A percentile compares a stretch with the other conserved stretches of the same genome.
Evolutionary conservation across 192 early-diverging fungal genomes (phyloP).

Genomic region (Coemansia pectinata): DNA sequence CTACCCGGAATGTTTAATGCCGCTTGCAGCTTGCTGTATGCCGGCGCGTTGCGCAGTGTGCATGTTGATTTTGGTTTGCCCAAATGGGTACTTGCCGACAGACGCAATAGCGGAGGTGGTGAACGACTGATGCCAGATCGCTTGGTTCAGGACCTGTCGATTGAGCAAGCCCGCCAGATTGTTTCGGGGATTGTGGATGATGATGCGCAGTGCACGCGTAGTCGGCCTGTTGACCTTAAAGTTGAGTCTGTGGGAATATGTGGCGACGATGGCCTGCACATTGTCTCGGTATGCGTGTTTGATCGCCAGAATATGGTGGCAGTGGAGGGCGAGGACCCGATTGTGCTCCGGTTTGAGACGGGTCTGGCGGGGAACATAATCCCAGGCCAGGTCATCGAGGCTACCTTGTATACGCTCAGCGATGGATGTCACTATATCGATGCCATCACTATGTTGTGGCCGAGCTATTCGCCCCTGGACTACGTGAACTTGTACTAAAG

Average conservation of each 20-base stretch:
- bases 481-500: conserved; percentile 17
- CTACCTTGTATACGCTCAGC: conserved; percentile 37
- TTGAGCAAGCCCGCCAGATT: conserved; percentile 16
- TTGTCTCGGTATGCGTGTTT: conserved; percentile 12
- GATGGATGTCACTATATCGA: conserved; percentile 43
- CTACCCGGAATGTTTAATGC: conserved; percentile 41
- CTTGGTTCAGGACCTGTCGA: neutral
- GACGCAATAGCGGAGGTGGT: neutral
- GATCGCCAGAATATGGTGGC: conserved; percentile 19
- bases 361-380: conserved; percentile 16
- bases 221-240: conserved; percentile 29
- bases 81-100: conserved; percentile 35
- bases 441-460: conserved; percentile 51
- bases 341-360: conserved; percentile 28
- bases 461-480: conserved; percentile 49
- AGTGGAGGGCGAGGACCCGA: conserved; percentile 14
- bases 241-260: conserved; percentile 8
- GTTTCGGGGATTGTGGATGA: conserved; percentile 16
- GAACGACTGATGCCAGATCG: neutral
- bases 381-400: conserved; percentile 41
- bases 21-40: conserved; percentile 46
- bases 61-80: conserved; percentile 30
- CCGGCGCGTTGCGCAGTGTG: conserved; percentile 22
- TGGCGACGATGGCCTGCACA: conserved; percentile 6
- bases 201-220: conserved; percentile 15